phyloP scores from a whole-genome alignment of 2,329 filamentous ascomycete genomes.

The Fusarium irregulare region DNA sequence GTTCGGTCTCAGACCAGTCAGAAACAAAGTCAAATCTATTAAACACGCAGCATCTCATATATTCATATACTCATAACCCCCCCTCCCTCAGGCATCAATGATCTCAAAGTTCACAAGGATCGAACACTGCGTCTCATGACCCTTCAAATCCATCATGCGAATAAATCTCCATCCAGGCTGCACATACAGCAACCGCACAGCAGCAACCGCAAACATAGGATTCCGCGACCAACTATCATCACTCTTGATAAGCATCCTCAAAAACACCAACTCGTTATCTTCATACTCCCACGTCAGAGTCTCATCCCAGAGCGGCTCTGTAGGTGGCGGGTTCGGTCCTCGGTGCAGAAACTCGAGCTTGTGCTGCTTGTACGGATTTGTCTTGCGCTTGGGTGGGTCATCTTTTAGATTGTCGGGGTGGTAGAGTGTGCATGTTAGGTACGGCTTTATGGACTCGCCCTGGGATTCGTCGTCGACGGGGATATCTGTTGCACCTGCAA shows the following conservation, averaged over 20 bases:
- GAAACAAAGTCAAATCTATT: not conserved
- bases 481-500: conserved; percentile 72
- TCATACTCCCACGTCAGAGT: conserved; percentile 75
- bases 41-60: not conserved
- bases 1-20: not conserved
- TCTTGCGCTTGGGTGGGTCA: conserved; percentile 70
- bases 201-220: conserved; percentile 69
- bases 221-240: conserved; percentile 72
- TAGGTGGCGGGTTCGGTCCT: conserved; percentile 67
- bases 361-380: conserved; percentile 68
- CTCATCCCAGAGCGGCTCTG: conserved; percentile 75
- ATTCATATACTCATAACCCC: conserved; percentile 10
- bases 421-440: conserved; percentile 72
- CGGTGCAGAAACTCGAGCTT: conserved; percentile 66
- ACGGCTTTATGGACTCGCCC: conserved; percentile 68
- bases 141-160: conserved; percentile 72
- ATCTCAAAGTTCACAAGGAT: conserved; percentile 72
- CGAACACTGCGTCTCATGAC: conserved; percentile 71
- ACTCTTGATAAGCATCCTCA: conserved; percentile 74
- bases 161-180: conserved; percentile 71
- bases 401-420: conserved; percentile 65
- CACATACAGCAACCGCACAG: conserved; percentile 69
- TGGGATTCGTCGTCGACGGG: conserved; percentile 64
- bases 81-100: conserved; percentile 50
- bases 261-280: conserved; percentile 73